Evolutionary conservation across 352 stramenopile genomes (phyloP), one percentile per base, ranked within the genome.

Genomic region (Pythium volutum): DNA sequence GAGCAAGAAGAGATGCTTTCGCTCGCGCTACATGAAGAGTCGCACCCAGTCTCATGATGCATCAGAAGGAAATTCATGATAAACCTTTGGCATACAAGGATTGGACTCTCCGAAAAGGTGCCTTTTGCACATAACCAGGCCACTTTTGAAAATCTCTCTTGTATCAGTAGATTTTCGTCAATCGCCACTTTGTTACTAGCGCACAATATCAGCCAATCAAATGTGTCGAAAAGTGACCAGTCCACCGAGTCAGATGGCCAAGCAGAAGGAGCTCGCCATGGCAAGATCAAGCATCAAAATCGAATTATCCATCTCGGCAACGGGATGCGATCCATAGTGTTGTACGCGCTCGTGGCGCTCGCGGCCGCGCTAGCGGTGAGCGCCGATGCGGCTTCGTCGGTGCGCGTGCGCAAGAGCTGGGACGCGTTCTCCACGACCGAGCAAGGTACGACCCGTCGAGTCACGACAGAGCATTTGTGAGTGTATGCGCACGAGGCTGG

Each of bases 321-420:
- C 36, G 43, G 5, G 20, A 55, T 55, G 49, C 49, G 49, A 26
- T 31, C 15, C 29, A 4, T 55, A 15, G 18, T 53, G 18, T n/a
- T 41, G 18, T 15, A 53, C n/a, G 39, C 31, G 43, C 27, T 68
- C n/a, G 54, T 50, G 34, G 60, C 53, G 46, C 60, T 67, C 9
- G 14, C 8, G 49, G 31, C 42, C 23, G 20, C 23, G 41, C 10
- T 47, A 22, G 14, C 25, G 23, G 34, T 26, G 50, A 31, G 34
- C 20, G 34, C 25, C 23, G 48, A 39, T 16, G n/a, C 29, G 10
- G 41, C 27, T 7, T 43, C 36, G 15, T 62, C 61, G 3, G 1
- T 54, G 43, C 68, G 71, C 3, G 59, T 79, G 7, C 69, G 71
- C 41, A 69, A 68, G 48, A 59, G 66, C 16, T 79, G 69, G 69